Evolutionary conservation across 129 eudicot genomes (phyloP), one percentile per base, ranked within the genome.

Genomic region (Escallonia rubra): DNA sequence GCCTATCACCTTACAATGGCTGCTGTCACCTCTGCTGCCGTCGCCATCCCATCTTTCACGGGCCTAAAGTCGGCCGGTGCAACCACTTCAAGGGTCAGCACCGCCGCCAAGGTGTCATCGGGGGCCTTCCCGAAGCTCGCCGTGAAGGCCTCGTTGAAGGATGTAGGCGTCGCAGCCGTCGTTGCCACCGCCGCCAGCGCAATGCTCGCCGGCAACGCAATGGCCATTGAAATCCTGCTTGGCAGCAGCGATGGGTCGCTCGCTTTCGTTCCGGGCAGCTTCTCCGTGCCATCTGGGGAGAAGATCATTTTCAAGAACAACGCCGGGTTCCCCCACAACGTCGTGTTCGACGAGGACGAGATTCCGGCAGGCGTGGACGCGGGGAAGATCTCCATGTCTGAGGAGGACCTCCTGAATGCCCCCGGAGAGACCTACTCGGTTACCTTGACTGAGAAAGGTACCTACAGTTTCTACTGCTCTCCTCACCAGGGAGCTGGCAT

Each of bases 401-500:
- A 93, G 39, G 88, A 79, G 57, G 95, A 86, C 40, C 73, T 61
- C 6, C 85, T 93, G 48, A 93, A 93, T 47, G 99, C 77, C 5
- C 76, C 87, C 8, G 96, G 95, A 10, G 99, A 93, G 72, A 68
- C 72, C 0, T 93, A 78, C 60, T 15, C 75, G 0, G 96, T 93
- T 6, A 78, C 88, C 59, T 68, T 93, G 79, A 86, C 86, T 2
- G 92, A 84, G 80, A 87, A 87, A 44, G 99, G 99, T 42, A 93
- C 99, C 69, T 93, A 93, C 82, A 72, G 73, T 40, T 88, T 88
- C 79, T 91, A 91, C 75, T 91, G 98, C 69, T 62, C 94, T 41
- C 98, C 98, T 61, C 98, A 91, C 79, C 89, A 80, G 71, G 96
- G 98, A 39, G 98, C 98, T 74, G 98, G 98, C 61, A 91, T 91